Evolutionary conservation across 164 flowering plant genomes (phyloP), one percentile per base, ranked within the genome.

Genomic region (Stephania cephalantha): DNA sequence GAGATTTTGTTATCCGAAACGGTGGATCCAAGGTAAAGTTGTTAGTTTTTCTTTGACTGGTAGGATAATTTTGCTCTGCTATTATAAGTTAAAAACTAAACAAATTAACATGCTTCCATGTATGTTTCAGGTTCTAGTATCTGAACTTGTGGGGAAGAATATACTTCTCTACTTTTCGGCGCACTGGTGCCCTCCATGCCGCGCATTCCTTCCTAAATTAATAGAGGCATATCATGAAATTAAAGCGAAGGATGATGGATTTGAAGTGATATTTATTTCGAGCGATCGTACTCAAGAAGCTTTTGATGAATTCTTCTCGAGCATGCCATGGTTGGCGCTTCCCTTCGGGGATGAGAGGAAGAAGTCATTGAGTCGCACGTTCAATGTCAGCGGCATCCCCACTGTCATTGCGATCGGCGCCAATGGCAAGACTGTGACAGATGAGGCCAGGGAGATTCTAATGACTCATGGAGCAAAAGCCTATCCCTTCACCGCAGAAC

Each of bases 271-370:
- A 9, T 72, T 31, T 93, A 89, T 75, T 87, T 89, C 7, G 76
- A 85, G 72, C 86, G 94, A 78, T 8, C 44, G 71, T 75, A 15
- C 88, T 46, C 85, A 88, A 35, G 17, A 81, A 6, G 81, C 91
- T 9, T 91, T 90, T 69, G 85, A 90, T 50, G 89, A 86, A 7
- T 88, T 52, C 81, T 90, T 80, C 72, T 63, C 85, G 1, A 48
- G 50, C 7, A 93, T 93, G 97, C 97, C 95, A 10, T 91, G 97
- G 94, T 69, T 90, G 66, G 90, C 94, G 0, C 85, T 91, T 15
- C 95, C 97, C 1, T 89, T 81, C 76, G 90, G 88, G 1, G 97
- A 93, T 53, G 61, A 44, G 9, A 77, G 88, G 75, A 84, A 85
- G 81, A 68, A 74, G 17, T 75, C 71, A 2, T 69, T 93, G 76